phyloP scores from a whole-genome alignment of 75 land plant species.

The Pinus taeda region DNA sequence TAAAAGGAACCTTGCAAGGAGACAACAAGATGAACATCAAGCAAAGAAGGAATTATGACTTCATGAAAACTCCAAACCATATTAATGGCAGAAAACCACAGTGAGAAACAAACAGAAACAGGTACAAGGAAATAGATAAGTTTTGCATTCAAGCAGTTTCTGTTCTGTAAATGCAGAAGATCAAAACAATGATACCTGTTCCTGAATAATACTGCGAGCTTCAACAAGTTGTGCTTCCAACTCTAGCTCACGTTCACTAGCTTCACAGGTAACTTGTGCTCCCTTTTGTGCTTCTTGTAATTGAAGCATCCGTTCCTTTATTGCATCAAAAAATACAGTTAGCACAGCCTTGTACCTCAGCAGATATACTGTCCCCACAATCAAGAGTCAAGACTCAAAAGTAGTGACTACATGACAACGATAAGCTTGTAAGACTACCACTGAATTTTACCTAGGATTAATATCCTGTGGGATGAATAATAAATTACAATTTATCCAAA shows the following conservation, averaged over 20 bases:
- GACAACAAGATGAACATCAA: background rate
- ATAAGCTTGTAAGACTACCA: background rate
- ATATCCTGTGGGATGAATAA: background rate
- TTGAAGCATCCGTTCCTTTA: conserved; percentile 87
- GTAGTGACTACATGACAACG: background rate
- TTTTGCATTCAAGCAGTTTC: background rate
- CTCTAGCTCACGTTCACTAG: conserved; percentile 94
- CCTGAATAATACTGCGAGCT: conserved; percentile 96
- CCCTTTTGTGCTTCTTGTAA: conserved; percentile 88
- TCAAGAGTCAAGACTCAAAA: background rate
- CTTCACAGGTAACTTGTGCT: conserved; percentile 83
- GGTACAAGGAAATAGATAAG: background rate
- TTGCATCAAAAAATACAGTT: background rate
- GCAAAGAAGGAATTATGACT: background rate
- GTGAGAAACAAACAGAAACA: background rate
- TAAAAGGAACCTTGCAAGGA: background rate
- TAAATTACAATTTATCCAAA: conserved; percentile 6
- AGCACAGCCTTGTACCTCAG: background rate
- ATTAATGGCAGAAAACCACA: background rate
- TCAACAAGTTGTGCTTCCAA: conserved; percentile 99
- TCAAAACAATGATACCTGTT: conserved; percentile 62
- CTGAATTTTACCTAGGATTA: background rate
- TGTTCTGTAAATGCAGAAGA: background rate
- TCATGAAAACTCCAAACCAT: background rate
- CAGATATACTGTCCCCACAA: background rate